Percentiles rank a stretch among this genome's conserved stretches.
phyloP scores from a whole-genome alignment of 108 stramenopile genomes.

The Stephanodiscus minutulus region DNA sequence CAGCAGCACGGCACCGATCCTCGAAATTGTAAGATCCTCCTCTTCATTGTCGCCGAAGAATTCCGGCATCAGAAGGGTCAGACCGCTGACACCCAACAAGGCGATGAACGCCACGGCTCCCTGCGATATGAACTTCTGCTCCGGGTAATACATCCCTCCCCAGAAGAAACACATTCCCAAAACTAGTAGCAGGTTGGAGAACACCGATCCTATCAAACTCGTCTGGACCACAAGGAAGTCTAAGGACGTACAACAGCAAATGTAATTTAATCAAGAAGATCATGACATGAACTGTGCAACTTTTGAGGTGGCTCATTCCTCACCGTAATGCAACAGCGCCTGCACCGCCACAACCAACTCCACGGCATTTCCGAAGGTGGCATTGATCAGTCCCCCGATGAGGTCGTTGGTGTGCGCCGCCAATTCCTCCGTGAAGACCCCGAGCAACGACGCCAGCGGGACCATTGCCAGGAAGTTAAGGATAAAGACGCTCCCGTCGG shows the following conservation, averaged over 20 bases:
- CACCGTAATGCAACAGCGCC: conserved; percentile 62
- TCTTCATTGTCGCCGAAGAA: conserved; percentile 55
- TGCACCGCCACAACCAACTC: conserved; percentile 92
- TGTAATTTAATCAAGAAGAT: neutral
- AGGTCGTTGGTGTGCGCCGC: conserved; percentile 95
- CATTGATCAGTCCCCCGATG: conserved; percentile 95
- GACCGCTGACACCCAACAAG: conserved; percentile 75
- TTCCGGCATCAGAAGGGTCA: conserved; percentile 87
- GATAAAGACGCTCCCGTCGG: conserved; percentile 73
- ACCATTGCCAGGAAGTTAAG: conserved; percentile 93
- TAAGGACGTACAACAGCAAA: neutral
- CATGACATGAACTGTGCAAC: neutral
- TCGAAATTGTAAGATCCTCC: conserved; percentile 72
- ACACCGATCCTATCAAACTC: conserved; percentile 94
- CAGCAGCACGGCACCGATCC: conserved; percentile 83
- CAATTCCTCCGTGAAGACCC: conserved; percentile 96
- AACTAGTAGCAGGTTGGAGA: conserved; percentile 93
- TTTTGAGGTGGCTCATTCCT: neutral
- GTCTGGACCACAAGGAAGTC: conserved; percentile 94
- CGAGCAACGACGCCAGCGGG: conserved; percentile 90
- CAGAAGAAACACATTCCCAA: conserved; percentile 96
- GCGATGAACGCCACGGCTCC: conserved; percentile 80
- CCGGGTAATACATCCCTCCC: conserved; percentile 87
- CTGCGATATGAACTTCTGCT: conserved; percentile 85
- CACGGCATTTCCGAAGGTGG: conserved; percentile 96